Percentiles rank a stretch among this genome's conserved stretches.
phyloP scores from a whole-genome alignment of 202 grass and related monocot genomes.

The Alloteropsis angusta region DNA sequence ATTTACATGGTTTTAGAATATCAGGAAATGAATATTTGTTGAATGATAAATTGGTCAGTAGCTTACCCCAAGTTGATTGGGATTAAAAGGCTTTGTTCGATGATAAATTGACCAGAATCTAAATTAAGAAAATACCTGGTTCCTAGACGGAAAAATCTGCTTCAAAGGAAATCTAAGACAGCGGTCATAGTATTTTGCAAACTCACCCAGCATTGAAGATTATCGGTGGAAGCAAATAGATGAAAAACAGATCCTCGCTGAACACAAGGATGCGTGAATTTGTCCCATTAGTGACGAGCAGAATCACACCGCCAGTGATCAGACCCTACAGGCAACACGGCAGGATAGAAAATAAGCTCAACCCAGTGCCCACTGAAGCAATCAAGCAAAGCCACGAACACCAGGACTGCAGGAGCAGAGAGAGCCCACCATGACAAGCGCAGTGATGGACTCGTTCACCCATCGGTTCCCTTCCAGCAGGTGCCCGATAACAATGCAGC shows the following conservation, averaged over 20 bases:
- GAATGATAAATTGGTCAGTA: neutral
- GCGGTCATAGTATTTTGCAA: neutral
- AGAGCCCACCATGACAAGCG: conserved; percentile 64
- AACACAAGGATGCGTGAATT: conserved; percentile 71
- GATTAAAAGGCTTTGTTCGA: neutral
- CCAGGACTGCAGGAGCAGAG: neutral
- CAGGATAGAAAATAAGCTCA: neutral
- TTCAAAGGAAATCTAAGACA: neutral
- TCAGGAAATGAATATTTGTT: neutral
- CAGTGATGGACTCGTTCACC: conserved; percentile 94
- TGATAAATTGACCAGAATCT: neutral
- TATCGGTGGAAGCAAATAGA: conserved; percentile 89
- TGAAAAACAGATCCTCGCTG: conserved; percentile 88
- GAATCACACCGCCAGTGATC: conserved; percentile 59
- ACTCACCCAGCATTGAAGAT: conserved; percentile 92
- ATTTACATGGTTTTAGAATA: neutral
- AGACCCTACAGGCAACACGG: conserved; percentile 46
- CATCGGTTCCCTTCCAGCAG: conserved; percentile 84
- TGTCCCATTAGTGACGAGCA: conserved; percentile 37
- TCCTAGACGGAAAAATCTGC: neutral
- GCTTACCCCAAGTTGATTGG: neutral
- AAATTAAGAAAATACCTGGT: neutral
- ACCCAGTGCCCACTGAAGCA: no score
- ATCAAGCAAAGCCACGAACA: no score
- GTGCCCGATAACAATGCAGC: conserved; percentile 90